Evolutionary conservation across 345 rosid genomes (phyloP), one percentile per base, ranked within the genome.

Genomic region (Murraya koenigii): DNA sequence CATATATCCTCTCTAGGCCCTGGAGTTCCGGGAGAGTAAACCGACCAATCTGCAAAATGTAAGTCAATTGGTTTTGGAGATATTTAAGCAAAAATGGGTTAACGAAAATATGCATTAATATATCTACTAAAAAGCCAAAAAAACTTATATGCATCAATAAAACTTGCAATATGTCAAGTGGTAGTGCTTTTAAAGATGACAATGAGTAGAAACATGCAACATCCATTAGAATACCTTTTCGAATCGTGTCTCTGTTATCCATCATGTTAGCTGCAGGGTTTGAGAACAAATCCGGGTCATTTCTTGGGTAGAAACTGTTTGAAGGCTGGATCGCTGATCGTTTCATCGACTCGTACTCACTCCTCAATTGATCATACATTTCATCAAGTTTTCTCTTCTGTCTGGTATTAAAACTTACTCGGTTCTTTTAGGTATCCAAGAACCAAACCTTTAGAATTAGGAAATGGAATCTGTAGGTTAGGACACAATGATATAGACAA

Each of bases 311-410:
- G 85, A 91, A 91, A 75, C 87, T 87, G 84, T 79, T 89, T 20
- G 88, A 80, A 55, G 97, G 97, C 80, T 92, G 97, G 81, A 92
- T 88, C 56, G 98, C 89, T 74, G 97, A 83, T 83, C 97, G 84
- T 84, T 94, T 94, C 71, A 82, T 73, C 17, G 97, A 89, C 78
- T 96, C 94, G 7, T 84, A 88, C 77, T 96, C 97, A 68, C 81
- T 91, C 81, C 94, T 88, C 85, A 96, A 75, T 72, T 89, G 97
- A 79, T 96, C 99, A 77, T 96, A 94, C 97, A 96, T 96, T 85
- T 96, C 99, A 80, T 96, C 99, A 60, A 92, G 97, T 81, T 92
- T 96, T 80, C 97, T 91, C 93, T 96, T 96, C 87, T 92, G 97
- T 84, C 98, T 94, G 91, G 65, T 72, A 81, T 77, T 74, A 79